Base-by-base conservation (phyloP, 176 grass and related monocot species). In the Bonia amplexicaulis region DNA sequence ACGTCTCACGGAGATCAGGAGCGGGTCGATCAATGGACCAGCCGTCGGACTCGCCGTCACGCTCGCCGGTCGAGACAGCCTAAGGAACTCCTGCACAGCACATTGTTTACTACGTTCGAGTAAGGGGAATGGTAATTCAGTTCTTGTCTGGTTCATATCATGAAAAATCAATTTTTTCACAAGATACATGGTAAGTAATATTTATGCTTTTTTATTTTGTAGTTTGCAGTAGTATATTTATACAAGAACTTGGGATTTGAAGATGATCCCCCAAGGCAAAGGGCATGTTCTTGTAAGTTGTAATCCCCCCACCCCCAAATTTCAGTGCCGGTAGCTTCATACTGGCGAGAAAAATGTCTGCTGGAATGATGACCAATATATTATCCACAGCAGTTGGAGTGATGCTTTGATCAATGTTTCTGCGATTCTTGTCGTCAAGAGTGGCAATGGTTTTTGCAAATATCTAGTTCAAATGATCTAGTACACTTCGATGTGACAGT, bases 201-300 rank as follows among this genome's bases (percentile, higher is more conserved):
- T 13, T 27, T 13, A 63, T 15, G 25, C 0, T 7, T 16, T 82
- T 73, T 49, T 1, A 22, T 69, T 19, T 65, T 88, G 17, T 84
- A 27, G 33, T 62, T 33, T 90, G 79, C 89, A 93, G 91, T 93
- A 72, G 67, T 97, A 47, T 85, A 93, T 88, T 97, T 93, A 71
- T 97, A 93, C 89, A 93, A 91, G 82, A 93, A 93, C 51, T 75
- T 93, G 77, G 94, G 91, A 83, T 93, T 92, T 77, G 87, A 97
- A 88, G 87, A 80, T 66, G 89, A 93, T 82, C 91, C 87, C 87
- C 74, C 85, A 92, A 73, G 94, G 89, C 74, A 93, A 93, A 92
- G 82, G 87, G 91, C 85, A 93, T 93, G 94, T 97, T 97, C 87
- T 97, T 85, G 89, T 89, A 93, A 31, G 31, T 31, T 31, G 31